Evolutionary conservation across 2,329 filamentous ascomycete species (phyloP).

Genomic region (Penicillium psychrosexuale): DNA sequence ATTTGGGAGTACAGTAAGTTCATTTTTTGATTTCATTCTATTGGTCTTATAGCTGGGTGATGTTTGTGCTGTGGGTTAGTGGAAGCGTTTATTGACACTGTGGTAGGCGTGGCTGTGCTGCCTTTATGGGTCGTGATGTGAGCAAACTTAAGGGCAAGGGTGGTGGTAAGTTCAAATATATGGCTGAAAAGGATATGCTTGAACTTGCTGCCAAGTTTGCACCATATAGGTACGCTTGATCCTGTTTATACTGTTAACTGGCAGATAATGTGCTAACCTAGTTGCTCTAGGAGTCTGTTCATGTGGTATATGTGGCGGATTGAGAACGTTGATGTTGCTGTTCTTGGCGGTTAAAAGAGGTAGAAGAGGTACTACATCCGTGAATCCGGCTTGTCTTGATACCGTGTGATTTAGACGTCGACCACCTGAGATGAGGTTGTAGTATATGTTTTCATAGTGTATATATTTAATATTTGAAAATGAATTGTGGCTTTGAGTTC

Average conservation of each 20-base stretch:
- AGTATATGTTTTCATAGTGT: background rate
- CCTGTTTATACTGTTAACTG: too few species aligned
- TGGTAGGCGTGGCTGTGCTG: conserved; percentile 74
- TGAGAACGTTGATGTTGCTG: conserved; percentile 69
- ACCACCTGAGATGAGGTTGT: background rate
- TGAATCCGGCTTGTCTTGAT: background rate
- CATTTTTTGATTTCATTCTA: background rate
- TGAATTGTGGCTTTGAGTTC: background rate
- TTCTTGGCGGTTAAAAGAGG: conserved; percentile 35
- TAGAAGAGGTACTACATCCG: background rate
- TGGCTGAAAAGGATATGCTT: conserved; percentile 89
- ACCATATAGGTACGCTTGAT: conserved; percentile 64
- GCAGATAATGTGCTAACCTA: conserved; percentile 15
- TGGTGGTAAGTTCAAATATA: conserved; percentile 95
- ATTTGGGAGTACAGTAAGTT: conserved; percentile 80
- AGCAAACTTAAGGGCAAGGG: conserved; percentile 74
- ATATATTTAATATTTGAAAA: background rate
- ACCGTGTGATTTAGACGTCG: background rate
- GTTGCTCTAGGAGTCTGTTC: conserved; percentile 67
- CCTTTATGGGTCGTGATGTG: conserved; percentile 78
- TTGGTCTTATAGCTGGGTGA: too few species aligned
- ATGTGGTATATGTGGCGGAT: conserved; percentile 99
- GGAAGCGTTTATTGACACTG: conserved; percentile 9
- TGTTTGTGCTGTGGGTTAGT: background rate
- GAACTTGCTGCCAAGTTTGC: conserved; percentile 74